Conservation (phyloP, 257 asterid species). For the Cordia subcordata region DNA sequence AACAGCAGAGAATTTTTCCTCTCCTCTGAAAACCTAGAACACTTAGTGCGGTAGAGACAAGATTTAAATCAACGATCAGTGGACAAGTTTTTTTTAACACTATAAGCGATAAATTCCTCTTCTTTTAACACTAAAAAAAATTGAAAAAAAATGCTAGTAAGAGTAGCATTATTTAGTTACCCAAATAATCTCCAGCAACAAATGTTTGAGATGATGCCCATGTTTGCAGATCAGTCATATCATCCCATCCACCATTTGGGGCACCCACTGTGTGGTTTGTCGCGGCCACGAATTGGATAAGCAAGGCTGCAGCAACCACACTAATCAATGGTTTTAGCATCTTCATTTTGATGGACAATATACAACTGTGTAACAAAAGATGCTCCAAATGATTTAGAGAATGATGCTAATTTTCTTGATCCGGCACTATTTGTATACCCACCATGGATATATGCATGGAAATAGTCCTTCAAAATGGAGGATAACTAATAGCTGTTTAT, state of each 20-base stretch:
- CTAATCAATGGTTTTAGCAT: constrained; percentile 25
- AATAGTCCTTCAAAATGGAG: neutral
- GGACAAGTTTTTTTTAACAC: no score
- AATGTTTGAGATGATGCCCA: constrained; percentile 55
- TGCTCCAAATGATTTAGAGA: constrained; percentile 8
- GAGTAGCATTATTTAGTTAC: constrained; percentile 25
- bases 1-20: no score
- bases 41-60: no score
- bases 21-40: no score
- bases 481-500: neutral
- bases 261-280: constrained; percentile 54
- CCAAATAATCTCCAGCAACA: constrained; percentile 40
- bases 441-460: neutral
- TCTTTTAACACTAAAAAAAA: no score
- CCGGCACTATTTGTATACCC: constrained; percentile 9
- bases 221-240: constrained; percentile 27
- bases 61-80: no score
- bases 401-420: neutral
- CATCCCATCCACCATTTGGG: constrained; percentile 57
- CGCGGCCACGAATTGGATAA: constrained; percentile 34
- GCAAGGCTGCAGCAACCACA: constrained; percentile 19
- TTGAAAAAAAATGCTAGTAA: neutral
- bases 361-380: neutral
- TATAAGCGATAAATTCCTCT: no score
- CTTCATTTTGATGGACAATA: constrained; percentile 22